Evolutionary conservation across 192 early-diverging fungal species (phyloP), one percentile per base, ranked within the genome.

Genomic region (Pilobolus umbonatus): DNA sequence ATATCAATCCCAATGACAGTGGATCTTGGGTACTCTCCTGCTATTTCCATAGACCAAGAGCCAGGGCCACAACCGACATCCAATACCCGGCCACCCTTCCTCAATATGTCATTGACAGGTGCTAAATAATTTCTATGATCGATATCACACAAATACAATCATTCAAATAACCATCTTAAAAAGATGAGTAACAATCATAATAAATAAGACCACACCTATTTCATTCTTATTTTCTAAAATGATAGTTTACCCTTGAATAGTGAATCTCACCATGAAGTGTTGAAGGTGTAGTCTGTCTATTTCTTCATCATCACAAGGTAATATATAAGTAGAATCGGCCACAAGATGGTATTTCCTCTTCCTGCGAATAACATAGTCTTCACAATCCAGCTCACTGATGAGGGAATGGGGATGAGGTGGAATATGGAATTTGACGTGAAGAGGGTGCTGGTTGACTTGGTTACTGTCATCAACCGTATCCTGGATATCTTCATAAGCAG

Each of bases 271-370:
- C 56, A 82, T 64, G 46, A 74, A 82, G 52, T 82, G 80, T 24
- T 72, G 71, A 11, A 74, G 47, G 43, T 82, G 74, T 8, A 82
- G 51, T 7, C 80, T 61, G 58, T 82, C 75, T 3, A 75, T 69
- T 46, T 82, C 80, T 31, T 73, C 74, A 5, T 79, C 71, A 31
- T 82, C 77, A 43, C 74, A 74, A 1, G 76, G 80, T 15, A 79
- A 64, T 36, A 78, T 50, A 58, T 81, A 81, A 26, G 63, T 58
- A 21, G 69, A 72, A 26, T 38, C 72, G 15, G 62, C 65, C 9
- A 67, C 65, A 17, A 64, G 65, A 38, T 77, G 73, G 30, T 60
- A 73, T 4, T 53, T 71, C 29, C 43, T 68, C 61, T 48, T 73
- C 17, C 26, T n/a, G 42, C 32, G 8, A 1, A 26, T 38, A 46